Conservation (phyloP, 2,329 filamentous ascomycete species). For the Ophiocordyceps sinensis region DNA sequence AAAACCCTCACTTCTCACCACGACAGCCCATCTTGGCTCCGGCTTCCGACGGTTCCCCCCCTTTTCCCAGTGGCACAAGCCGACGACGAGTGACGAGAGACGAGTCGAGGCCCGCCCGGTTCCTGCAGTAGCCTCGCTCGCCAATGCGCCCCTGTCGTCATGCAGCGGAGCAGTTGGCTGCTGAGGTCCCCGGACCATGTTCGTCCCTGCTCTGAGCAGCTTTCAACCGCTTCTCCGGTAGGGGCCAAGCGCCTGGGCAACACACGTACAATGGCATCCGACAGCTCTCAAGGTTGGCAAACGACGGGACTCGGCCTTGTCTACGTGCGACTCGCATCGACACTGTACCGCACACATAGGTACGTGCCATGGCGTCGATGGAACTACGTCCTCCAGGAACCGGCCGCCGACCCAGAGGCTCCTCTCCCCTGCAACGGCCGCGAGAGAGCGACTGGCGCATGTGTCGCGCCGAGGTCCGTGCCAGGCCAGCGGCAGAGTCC, state of each 20-base stretch:
- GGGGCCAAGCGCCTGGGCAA: too few species aligned
- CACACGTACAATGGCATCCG: too few species aligned
- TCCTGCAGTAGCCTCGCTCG: not conserved
- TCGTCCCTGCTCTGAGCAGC: not conserved
- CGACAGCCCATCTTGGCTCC: too few species aligned
- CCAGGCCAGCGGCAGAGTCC: not conserved
- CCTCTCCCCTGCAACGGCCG: too few species aligned
- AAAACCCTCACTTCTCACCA: too few species aligned
- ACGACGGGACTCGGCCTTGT: too few species aligned
- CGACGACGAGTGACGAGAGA: not conserved
- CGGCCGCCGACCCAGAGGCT: too few species aligned
- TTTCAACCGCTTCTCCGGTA: not conserved
- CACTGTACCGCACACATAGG: too few species aligned
- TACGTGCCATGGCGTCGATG: too few species aligned
- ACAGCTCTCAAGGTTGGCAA: too few species aligned
- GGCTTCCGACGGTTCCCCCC: not conserved
- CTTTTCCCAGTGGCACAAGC: not conserved
- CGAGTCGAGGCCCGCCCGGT: not conserved
- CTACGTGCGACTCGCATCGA: too few species aligned
- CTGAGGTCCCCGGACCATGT: not conserved
- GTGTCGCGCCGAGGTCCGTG: not conserved
- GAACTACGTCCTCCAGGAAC: too few species aligned
- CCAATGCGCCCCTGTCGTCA: conserved; percentile 30
- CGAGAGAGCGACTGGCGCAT: not conserved
- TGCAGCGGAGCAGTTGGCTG: conserved; percentile 7